Evolutionary conservation across 441 rosid genomes (phyloP), one percentile per base, ranked within the genome.

Genomic region (Mallotus repandus): DNA sequence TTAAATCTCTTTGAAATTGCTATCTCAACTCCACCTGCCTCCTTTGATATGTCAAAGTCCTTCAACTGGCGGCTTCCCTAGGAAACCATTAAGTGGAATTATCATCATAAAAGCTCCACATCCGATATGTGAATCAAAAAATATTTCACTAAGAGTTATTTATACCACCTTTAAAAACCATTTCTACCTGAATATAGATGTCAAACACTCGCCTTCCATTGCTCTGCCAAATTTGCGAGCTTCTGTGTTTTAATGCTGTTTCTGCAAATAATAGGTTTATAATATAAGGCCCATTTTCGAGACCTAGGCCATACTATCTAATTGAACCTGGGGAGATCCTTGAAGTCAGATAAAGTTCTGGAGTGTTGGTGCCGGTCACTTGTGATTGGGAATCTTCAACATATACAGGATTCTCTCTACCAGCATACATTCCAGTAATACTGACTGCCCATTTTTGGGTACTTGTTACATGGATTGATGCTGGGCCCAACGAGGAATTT

Each of bases 361-460:
- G 76, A 7, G 63, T 74, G 54, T 55, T 64, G 49, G 77, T 78
- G 52, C 70, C 64, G 8, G 53, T 67, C 46, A 85, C 82, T 78
- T 66, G 78, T 45, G 61, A 43, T 9, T 8, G 4, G 43, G 78
- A 75, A 55, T n/a, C 71, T 55, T 10, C 78, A 69, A 64, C 32
- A 49, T 81, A 86, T n/a, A 50, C 18, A 64, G 82, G 80, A 74
- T 74, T 74, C 70, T 14, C 55, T 58, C 81, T 82, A 43, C 66
- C 78, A 63, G 43, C 65, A 77, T 82, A 88, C 25, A 74, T 71
- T 55, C 94, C 94, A 19, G 81, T 86, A 63, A 81, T 87, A 74
- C 95, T 89, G 55, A 87, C 84, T 54, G 88, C 97, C 97, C 97
- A 92, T 81, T 84, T 89, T 48, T 76, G 13, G 58, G 79, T 41